Percentiles rank a stretch among this genome's conserved stretches.
Evolutionary conservation across 164 flowering plant genomes (phyloP).

Genomic region (Vitis rupestris): DNA sequence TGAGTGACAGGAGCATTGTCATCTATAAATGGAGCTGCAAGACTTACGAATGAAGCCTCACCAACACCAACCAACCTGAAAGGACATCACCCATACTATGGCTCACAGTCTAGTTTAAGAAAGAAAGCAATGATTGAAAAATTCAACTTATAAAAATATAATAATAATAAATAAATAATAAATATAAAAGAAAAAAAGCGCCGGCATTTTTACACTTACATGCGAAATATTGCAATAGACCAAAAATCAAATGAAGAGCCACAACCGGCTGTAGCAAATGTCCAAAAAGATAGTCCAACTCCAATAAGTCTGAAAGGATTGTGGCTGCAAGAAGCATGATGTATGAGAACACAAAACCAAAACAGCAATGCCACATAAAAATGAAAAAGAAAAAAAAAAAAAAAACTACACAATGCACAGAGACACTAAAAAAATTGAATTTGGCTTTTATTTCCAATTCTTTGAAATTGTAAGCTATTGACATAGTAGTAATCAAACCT

Average conservation of each 20-base stretch:
- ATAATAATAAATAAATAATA: neutral
- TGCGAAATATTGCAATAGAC: constrained; percentile 80
- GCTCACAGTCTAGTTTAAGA: neutral
- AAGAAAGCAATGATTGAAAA: neutral
- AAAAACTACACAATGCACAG: no score
- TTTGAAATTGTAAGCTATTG: no score
- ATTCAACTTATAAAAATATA: no score
- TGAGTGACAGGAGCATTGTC: constrained; percentile 87
- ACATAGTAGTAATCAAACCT: no score
- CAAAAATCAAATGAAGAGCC: constrained; percentile 81
- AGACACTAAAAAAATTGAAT: no score
- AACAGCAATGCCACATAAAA: no score
- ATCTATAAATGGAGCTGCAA: constrained; percentile 97
- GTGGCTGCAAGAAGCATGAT: constrained; percentile 49
- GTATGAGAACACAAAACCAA: neutral
- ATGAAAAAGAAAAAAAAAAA: no score
- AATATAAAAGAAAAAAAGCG: neutral
- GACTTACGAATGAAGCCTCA: constrained; percentile 96
- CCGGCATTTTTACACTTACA: constrained; percentile 48
- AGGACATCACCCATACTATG: neutral
- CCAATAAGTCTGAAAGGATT: constrained; percentile 98
- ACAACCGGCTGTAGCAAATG: constrained; percentile 79
- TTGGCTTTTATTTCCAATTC: no score
- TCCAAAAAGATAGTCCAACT: constrained; percentile 94
- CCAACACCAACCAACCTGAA: constrained; percentile 94